phyloP scores from a whole-genome alignment of 2,329 filamentous ascomycete species.

The Delphinella strobiligena region DNA sequence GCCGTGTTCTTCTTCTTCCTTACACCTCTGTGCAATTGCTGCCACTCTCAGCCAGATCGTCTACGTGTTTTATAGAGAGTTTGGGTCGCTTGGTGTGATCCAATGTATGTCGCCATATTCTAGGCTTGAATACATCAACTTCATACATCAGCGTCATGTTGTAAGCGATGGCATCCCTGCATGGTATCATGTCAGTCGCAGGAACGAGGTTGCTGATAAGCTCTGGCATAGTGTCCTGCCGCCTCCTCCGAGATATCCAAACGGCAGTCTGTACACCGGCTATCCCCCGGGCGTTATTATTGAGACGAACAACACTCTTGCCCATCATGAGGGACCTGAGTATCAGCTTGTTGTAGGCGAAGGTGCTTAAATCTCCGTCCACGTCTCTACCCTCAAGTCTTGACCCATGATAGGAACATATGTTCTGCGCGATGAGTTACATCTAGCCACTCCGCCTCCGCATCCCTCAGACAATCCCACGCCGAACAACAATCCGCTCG shows the following conservation, averaged over 20 bases:
- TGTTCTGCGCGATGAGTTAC: constrained; percentile 76
- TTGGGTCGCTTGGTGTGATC: neutral
- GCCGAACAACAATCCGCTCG: constrained; percentile 79
- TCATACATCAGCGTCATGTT: constrained; percentile 2
- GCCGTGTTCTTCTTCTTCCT: too few relatives aligned
- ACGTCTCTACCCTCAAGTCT: neutral
- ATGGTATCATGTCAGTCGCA: neutral
- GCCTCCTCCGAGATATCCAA: constrained; percentile 76
- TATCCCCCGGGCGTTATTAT: constrained; percentile 58
- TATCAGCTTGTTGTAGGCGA: constrained; percentile 89
- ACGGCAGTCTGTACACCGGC: constrained; percentile 57
- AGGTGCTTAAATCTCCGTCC: constrained; percentile 41
- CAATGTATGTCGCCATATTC: neutral
- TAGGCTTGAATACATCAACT: constrained; percentile 1
- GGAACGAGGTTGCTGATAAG: neutral
- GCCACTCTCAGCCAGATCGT: too few relatives aligned
- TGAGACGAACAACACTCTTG: constrained; percentile 86
- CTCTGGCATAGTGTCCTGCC: constrained; percentile 53
- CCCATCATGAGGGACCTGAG: constrained; percentile 67
- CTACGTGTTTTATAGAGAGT: too few relatives aligned
- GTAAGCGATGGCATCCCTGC: neutral
- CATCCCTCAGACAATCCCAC: constrained; percentile 88
- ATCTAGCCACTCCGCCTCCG: constrained; percentile 84
- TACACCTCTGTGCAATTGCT: too few relatives aligned
- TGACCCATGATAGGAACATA: constrained; percentile 58